A percentile compares a stretch with the other conserved stretches of the same genome.
Conservation (phyloP, 2,329 filamentous ascomycete genomes). For the Diaporthe caulivora region DNA sequence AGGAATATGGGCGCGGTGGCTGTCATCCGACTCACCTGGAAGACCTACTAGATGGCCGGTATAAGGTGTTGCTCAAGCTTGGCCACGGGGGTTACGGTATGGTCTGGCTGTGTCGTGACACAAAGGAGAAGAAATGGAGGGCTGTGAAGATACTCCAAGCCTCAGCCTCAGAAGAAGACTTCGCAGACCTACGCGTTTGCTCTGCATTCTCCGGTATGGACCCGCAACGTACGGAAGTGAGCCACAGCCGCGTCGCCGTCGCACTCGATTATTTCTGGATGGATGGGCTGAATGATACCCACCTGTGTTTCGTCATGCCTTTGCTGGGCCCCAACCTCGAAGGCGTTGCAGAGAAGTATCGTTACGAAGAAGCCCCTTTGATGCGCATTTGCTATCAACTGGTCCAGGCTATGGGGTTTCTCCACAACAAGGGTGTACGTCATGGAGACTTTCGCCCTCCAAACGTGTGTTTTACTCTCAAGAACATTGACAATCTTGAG, state of each 20-base stretch:
- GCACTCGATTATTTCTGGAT: neutral
- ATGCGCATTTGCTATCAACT: neutral
- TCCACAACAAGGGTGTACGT: neutral
- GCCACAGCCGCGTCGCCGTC: neutral
- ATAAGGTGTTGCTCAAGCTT: neutral
- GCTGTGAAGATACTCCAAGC: neutral
- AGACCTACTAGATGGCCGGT: neutral
- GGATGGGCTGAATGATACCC: neutral
- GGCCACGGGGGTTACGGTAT: neutral
- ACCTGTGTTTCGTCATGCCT: neutral
- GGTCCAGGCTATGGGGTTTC: neutral
- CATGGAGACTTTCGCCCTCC: neutral
- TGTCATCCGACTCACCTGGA: neutral
- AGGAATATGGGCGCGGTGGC: neutral
- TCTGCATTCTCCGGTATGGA: neutral
- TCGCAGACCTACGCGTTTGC: neutral
- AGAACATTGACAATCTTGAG: neutral
- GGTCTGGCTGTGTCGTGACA: slow-evolving; percentile 1
- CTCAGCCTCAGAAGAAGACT: neutral
- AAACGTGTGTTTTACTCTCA: neutral
- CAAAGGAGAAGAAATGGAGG: neutral
- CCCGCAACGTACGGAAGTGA: neutral
- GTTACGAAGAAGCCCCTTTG: neutral
- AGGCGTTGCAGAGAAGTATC: neutral
- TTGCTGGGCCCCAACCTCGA: neutral